Percentiles rank a stretch among this genome's conserved stretches.
Evolutionary conservation across 371 early-diverging fungal genomes (phyloP).

Genomic region (Mortierella sp.): DNA sequence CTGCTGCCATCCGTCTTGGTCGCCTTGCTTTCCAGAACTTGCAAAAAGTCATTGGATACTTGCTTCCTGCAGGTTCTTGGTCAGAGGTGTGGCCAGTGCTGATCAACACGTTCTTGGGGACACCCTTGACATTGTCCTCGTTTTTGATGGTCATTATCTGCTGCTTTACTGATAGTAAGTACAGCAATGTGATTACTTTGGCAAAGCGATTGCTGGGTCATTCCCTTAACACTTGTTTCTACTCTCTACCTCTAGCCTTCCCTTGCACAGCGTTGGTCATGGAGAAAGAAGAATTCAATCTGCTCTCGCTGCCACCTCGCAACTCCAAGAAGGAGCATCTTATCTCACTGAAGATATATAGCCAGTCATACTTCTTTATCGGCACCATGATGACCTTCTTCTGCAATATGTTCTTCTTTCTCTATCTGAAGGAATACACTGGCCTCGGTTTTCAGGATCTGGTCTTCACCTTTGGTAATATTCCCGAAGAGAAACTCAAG

Average conservation of each 20-base stretch:
- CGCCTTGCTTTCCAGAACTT: constrained; percentile 86
- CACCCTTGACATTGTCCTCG: constrained; percentile 70
- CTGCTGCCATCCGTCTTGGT: constrained; percentile 81
- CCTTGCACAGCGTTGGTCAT: constrained; percentile 73
- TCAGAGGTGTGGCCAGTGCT: constrained; percentile 78
- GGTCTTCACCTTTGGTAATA: constrained; percentile 64
- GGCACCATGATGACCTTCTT: constrained; percentile 69
- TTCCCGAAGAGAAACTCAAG: constrained; percentile 57
- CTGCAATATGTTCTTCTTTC: constrained; percentile 70
- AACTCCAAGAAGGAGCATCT: constrained; percentile 68
- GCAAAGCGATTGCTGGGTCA: too few species aligned
- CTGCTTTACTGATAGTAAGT: constrained; percentile 58
- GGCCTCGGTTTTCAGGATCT: constrained; percentile 60
- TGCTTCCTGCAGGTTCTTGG: constrained; percentile 78
- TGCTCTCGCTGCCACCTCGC: constrained; percentile 70
- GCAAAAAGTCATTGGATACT: constrained; percentile 81
- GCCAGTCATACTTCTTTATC: constrained; percentile 73
- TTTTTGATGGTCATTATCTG: constrained; percentile 76
- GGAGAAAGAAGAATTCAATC: constrained; percentile 71
- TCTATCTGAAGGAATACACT: constrained; percentile 61
- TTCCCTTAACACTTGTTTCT: too few species aligned
- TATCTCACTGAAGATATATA: constrained; percentile 62
- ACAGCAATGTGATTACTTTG: too few species aligned
- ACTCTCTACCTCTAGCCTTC: constrained; percentile 48
- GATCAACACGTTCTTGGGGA: constrained; percentile 74